Evolutionary conservation across 768 basidiomycete species (phyloP).

Genomic region (Cystobasidium ongulense): DNA sequence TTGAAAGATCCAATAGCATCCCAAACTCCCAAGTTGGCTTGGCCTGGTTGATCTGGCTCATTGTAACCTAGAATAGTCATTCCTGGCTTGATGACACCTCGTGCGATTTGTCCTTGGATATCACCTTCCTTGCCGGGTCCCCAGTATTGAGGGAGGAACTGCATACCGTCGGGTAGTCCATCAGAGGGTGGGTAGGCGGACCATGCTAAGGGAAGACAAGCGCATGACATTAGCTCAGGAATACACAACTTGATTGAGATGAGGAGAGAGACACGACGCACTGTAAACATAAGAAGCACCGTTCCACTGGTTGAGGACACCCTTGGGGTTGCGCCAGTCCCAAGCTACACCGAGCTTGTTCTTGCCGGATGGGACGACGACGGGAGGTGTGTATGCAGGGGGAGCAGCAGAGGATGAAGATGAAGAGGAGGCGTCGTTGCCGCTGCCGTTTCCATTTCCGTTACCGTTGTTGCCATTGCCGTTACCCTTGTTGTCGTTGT

Average conservation of each 20-base stretch:
- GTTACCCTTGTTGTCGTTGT: background rate
- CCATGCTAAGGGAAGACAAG: constrained; percentile 2
- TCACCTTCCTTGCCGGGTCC: constrained; percentile 29
- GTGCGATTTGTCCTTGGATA: constrained; percentile 20
- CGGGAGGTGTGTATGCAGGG: background rate
- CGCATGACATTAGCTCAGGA: background rate
- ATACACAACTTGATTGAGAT: background rate
- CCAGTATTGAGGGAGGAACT: constrained; percentile 29
- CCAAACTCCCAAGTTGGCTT: constrained; percentile 20
- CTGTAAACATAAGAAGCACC: constrained; percentile 16
- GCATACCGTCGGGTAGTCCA: constrained; percentile 1
- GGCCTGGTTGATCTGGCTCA: constrained; percentile 29
- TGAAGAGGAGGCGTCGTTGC: background rate
- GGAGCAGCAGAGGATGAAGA: background rate
- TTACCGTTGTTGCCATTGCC: background rate
- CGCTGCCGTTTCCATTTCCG: background rate
- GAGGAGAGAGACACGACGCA: background rate
- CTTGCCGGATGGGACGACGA: background rate
- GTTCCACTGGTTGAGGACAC: constrained; percentile 1
- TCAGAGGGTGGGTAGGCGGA: constrained; percentile 31
- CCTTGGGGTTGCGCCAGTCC: constrained; percentile 20
- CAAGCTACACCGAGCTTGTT: constrained; percentile 10
- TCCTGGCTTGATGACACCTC: constrained; percentile 30
- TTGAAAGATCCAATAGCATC: constrained; percentile 11
- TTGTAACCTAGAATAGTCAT: constrained; percentile 32